Evolutionary conservation across 805 yeast genomes (phyloP), one percentile per base, ranked within the genome.

Genomic region (Metschnikowia cerradonensis): DNA sequence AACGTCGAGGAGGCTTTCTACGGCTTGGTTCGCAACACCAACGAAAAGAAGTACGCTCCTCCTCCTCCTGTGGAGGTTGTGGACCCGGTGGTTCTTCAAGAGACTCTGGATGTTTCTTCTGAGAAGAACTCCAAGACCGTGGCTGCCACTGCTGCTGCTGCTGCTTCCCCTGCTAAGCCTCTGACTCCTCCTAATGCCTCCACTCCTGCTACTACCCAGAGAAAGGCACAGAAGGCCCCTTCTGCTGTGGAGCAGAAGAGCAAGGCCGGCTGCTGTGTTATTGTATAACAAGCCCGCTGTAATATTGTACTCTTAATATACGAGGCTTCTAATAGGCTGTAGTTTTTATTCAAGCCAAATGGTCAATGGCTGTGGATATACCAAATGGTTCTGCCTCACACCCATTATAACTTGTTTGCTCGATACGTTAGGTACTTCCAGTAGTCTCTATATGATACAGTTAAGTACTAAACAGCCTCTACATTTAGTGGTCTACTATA

Each of bases 1-100:
- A 91, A 94, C 61, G 97, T 94, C 41, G 95, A 89, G 64, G 90
- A 85, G 60, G 86, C 91, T 2, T 89, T 89, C 67, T 83, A 78
- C 62, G 84, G 82, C 36, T 66, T 86, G 56, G 88, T 85, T 14
- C 77, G 90, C 57, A 73, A 75, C 41, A 81, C 84, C 48, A 77
- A 69, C 55, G 35, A 49, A 17, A 50, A 51, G 34, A 51, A 48
- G 26, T 30, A 26, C 26, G 47, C 49, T 36, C 48, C 44, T 6
- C 30, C 11, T 22, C 50, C 42, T n/a, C 49, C 33, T 13, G 41
- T 41, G 8, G 30, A 11, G 33, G 34, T 45, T 13, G 41, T 46
- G 37, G 51, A 31, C 4, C 40, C 50, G 15, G 40, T 50, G 13
- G 43, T 38, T 17, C 32, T 34, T 1, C 36, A 44, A 14, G 51